phyloP scores from a whole-genome alignment of 495 filamentous ascomycete species.

The Neurospora sp. region DNA sequence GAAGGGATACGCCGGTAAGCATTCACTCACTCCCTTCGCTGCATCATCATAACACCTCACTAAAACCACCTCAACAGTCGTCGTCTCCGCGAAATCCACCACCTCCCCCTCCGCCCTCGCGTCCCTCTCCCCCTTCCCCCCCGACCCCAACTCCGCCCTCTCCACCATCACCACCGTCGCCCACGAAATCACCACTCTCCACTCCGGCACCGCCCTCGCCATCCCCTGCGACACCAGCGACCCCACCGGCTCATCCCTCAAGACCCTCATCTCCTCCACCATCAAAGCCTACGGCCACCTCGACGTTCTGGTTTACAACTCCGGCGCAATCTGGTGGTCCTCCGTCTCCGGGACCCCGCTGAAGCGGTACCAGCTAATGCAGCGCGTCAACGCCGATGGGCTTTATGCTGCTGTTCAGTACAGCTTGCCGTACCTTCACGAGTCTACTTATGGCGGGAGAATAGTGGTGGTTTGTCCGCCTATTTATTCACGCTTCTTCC shows the following conservation, averaged over 20 bases:
- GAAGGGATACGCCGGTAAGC: conserved; percentile 57
- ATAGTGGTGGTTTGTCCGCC: conserved; percentile 78
- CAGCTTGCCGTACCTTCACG: conserved; percentile 45
- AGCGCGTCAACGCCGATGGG: conserved; percentile 69
- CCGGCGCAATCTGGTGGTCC: conserved; percentile 81
- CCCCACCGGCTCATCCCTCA: conserved; percentile 42
- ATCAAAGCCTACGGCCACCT: conserved; percentile 53
- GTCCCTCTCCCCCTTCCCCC: conserved; percentile 53
- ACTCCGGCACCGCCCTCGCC: conserved; percentile 52
- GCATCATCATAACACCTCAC: neutral
- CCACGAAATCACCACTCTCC: conserved; percentile 59
- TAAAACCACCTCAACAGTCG: conserved; percentile 40
- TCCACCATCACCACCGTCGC: conserved; percentile 81
- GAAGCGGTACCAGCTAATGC: conserved; percentile 75
- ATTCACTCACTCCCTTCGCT: neutral
- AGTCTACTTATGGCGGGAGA: conserved; percentile 41
- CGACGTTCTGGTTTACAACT: conserved; percentile 73
- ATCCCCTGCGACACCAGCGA: conserved; percentile 63
- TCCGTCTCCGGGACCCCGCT: conserved; percentile 63
- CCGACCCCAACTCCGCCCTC: conserved; percentile 65
- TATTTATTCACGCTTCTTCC: conserved; percentile 76
- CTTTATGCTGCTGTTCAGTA: conserved; percentile 60
- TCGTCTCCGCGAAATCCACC: conserved; percentile 70
- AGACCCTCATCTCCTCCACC: conserved; percentile 50
- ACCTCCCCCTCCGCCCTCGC: conserved; percentile 56